phyloP scores from a whole-genome alignment of 2,329 filamentous ascomycete genomes.

The Alternaria viburni region DNA sequence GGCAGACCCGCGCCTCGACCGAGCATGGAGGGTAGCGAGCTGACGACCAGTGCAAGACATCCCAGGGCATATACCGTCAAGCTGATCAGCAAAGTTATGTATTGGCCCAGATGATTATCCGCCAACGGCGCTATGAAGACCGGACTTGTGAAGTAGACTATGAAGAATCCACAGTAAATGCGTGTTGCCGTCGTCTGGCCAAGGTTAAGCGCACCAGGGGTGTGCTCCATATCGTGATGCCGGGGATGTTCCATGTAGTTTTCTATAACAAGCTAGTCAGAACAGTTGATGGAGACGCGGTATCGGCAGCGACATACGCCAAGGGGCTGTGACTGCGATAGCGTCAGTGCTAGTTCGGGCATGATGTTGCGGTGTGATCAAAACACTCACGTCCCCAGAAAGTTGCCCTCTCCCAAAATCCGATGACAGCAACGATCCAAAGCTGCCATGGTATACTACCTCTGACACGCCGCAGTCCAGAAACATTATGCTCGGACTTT shows the following conservation, averaged over 20 bases:
- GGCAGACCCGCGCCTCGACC: slow-evolving; percentile 33
- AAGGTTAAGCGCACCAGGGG: slow-evolving; percentile 42
- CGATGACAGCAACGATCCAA: slow-evolving; percentile 34
- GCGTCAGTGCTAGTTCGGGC: slow-evolving; percentile 7
- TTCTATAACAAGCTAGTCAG: slow-evolving; percentile 35
- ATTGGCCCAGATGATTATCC: slow-evolving; percentile 50
- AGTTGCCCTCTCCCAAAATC: slow-evolving; percentile 34
- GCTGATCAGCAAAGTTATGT: slow-evolving; percentile 44
- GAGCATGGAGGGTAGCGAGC: slow-evolving; percentile 23
- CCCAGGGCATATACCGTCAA: slow-evolving; percentile 37
- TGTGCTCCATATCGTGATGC: slow-evolving; percentile 32
- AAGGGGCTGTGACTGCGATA: slow-evolving; percentile 34
- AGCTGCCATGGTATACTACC: slow-evolving; percentile 31
- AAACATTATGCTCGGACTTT: background rate
- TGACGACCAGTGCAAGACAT: slow-evolving; percentile 28
- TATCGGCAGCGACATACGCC: slow-evolving; percentile 31
- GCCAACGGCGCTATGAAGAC: slow-evolving; percentile 46
- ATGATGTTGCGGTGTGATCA: slow-evolving; percentile 7
- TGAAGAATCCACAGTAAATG: slow-evolving; percentile 63
- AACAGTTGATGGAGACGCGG: background rate
- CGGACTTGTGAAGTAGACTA: slow-evolving; percentile 54
- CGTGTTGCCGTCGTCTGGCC: slow-evolving; percentile 55
- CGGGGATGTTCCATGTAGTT: slow-evolving; percentile 53
- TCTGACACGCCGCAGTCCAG: slow-evolving; percentile 25
- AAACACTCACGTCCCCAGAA: slow-evolving; percentile 33